These are phyloP conservation scores for Solanum commersonii DNA, from an alignment of 257 asterid species.

Conservation along the genomic window DNA sequence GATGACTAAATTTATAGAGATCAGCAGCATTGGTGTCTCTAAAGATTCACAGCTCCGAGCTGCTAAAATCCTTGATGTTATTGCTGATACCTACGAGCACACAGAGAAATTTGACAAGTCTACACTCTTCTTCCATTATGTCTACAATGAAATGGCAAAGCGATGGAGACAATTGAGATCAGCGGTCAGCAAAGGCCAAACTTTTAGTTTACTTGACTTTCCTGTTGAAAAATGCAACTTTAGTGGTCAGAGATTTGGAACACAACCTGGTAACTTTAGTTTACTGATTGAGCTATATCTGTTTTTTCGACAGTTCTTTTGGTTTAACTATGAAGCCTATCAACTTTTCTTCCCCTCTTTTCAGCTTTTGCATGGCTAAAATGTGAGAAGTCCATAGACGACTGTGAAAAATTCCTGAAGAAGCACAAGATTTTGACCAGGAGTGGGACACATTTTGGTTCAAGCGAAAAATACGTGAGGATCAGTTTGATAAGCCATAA, in stretches of 20 bases:
- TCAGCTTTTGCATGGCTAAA: slow-evolving; percentile 88
- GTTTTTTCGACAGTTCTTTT: not conserved
- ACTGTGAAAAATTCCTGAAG: slow-evolving; percentile 59
- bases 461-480: slow-evolving; percentile 45
- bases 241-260: slow-evolving; percentile 36
- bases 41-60: slow-evolving; percentile 90
- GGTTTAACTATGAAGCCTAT: not conserved
- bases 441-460: slow-evolving; percentile 72
- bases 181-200: slow-evolving; percentile 32
- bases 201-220: slow-evolving; percentile 59
- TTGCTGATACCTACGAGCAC: slow-evolving; percentile 44
- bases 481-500: slow-evolving; percentile 59
- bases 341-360: not conserved
- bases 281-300: not conserved
- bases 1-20: slow-evolving; percentile 69
- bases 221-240: slow-evolving; percentile 44
- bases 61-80: slow-evolving; percentile 56
- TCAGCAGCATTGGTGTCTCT: slow-evolving; percentile 81
- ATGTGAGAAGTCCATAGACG: slow-evolving; percentile 54
- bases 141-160: slow-evolving; percentile 34
- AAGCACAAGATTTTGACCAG: slow-evolving; percentile 58
- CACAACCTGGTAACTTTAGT: slow-evolving; percentile 58
- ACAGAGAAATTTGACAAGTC: slow-evolving; percentile 11
- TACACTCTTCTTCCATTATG: slow-evolving; percentile 51
- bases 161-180: slow-evolving; percentile 73